These are phyloP conservation scores for Paramecium primaurelia DNA, from an alignment of 73 alveolate genomes.

Conservation along the genomic window DNA sequence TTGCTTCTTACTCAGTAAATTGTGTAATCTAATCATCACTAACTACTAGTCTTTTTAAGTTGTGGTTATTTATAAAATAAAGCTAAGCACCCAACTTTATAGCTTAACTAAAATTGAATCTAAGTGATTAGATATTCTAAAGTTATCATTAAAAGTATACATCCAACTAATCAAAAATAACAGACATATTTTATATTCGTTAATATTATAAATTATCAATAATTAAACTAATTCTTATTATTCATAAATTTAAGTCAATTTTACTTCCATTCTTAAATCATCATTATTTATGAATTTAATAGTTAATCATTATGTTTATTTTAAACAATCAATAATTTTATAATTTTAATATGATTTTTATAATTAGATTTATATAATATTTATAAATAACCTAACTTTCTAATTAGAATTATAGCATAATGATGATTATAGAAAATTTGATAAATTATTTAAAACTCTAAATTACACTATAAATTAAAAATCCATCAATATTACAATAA, in stretches of 20 bases:
- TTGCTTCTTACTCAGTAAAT: neutral
- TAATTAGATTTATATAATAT: too few species aligned
- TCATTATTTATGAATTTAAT: too few species aligned
- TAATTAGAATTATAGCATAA: too few species aligned
- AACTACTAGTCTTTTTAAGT: neutral
- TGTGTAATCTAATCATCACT: neutral
- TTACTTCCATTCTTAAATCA: too few species aligned
- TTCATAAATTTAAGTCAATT: neutral
- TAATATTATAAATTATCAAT: neutral
- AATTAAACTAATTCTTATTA: neutral
- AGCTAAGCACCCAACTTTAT: neutral
- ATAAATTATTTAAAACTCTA: too few species aligned
- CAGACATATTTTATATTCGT: slow-evolving; percentile 12
- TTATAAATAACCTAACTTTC: too few species aligned
- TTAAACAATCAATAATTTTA: too few species aligned
- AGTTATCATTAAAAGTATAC: neutral
- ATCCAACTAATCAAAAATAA: neutral
- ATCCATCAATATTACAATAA: too few species aligned
- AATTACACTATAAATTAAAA: too few species aligned
- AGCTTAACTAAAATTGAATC: neutral
- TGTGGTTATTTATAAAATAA: neutral
- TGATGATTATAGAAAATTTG: too few species aligned
- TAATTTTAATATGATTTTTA: too few species aligned
- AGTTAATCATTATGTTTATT: too few species aligned
- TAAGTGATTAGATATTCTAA: neutral